Conservation (phyloP, 768 basidiomycete genomes). For the Galerina sulciceps region DNA sequence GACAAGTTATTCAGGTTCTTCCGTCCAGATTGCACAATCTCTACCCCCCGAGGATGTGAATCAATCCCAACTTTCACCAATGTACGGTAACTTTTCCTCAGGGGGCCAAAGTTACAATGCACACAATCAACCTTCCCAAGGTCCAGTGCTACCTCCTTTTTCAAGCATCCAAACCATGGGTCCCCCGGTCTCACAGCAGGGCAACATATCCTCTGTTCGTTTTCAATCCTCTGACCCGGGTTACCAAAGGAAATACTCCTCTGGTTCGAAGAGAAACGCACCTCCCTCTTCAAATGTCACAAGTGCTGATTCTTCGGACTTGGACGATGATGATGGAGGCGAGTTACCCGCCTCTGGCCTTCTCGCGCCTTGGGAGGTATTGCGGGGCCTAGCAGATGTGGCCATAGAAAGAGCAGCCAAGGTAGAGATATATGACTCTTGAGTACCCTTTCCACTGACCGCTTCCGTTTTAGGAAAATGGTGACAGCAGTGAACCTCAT, state of each 20-base stretch:
- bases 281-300: constrained; percentile 69
- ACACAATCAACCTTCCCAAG: constrained; percentile 38
- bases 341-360: constrained; percentile 82
- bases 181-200: constrained; percentile 44
- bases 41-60: constrained; percentile 45
- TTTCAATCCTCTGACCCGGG: constrained; percentile 55
- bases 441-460: background rate
- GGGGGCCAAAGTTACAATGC: constrained; percentile 39
- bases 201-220: constrained; percentile 62
- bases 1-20: constrained; percentile 38
- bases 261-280: constrained; percentile 62
- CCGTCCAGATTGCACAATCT: constrained; percentile 29
- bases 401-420: constrained; percentile 80
- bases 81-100: constrained; percentile 45
- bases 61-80: constrained; percentile 42
- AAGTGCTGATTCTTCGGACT: constrained; percentile 81
- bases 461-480: constrained; percentile 60
- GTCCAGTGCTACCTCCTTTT: constrained; percentile 70
- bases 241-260: constrained; percentile 36
- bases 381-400: constrained; percentile 80
- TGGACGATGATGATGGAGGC: constrained; percentile 82
- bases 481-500: constrained; percentile 74
- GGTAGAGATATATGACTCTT: constrained; percentile 40
- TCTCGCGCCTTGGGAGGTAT: constrained; percentile 86
- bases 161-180: constrained; percentile 69